phyloP scores from a whole-genome alignment of 2,329 filamentous ascomycete species.

The Claviceps humidiphila region DNA sequence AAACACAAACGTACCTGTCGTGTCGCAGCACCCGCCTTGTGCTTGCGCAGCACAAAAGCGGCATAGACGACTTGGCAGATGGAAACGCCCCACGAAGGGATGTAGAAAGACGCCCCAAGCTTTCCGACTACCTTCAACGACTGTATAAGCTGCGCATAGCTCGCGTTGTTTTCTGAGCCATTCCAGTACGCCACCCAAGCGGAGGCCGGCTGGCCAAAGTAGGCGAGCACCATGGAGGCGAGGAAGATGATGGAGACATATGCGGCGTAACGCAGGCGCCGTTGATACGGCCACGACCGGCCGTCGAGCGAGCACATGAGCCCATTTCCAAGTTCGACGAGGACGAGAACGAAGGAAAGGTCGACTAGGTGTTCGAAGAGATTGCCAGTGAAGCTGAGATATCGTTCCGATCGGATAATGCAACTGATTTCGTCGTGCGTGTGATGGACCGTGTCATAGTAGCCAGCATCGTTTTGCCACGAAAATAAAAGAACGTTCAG shows the following conservation, averaged over 20 bases:
- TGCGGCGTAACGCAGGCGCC: constrained; percentile 1
- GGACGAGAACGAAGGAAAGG: constrained; percentile 2
- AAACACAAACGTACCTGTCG: constrained; percentile 1
- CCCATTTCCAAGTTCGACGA: constrained; percentile 6
- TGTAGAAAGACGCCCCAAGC: constrained; percentile 4
- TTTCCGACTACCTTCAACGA: constrained; percentile 5
- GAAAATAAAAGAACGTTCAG: constrained; percentile 5
- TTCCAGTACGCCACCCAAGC: constrained; percentile 7
- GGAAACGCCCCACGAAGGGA: constrained; percentile 4
- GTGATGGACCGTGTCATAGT: constrained; percentile 5
- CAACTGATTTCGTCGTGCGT: constrained; percentile 5
- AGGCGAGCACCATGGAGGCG: not conserved
- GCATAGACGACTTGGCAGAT: constrained; percentile 4
- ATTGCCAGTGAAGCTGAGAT: constrained; percentile 7
- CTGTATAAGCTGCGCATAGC: constrained; percentile 6
- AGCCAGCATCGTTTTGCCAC: constrained; percentile 6
- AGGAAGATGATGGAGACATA: not conserved
- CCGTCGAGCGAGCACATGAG: constrained; percentile 4
- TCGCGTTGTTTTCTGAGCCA: constrained; percentile 6
- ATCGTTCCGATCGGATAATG: constrained; percentile 5
- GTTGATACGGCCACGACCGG: constrained; percentile 3
- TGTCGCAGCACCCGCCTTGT: constrained; percentile 3
- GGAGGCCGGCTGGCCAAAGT: constrained; percentile 5
- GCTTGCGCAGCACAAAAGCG: constrained; percentile 6
- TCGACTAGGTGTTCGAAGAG: constrained; percentile 6